Conservation (phyloP, 345 rosid genomes). For the Salix udensis region DNA sequence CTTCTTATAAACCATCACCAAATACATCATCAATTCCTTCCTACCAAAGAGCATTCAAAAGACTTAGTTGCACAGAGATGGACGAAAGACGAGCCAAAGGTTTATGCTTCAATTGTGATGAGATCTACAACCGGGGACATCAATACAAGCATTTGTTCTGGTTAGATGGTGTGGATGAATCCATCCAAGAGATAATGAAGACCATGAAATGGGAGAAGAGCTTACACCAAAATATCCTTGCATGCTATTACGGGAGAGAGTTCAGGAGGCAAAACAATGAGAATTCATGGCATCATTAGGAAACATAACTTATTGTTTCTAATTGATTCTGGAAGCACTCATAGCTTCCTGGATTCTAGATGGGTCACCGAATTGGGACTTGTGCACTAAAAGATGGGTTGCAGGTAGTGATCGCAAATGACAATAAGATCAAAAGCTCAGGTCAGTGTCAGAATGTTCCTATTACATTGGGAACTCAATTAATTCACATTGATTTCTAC, state of each 20-base stretch:
- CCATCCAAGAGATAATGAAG: not conserved
- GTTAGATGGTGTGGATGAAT: not conserved
- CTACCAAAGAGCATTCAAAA: not conserved
- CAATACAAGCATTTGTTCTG: not conserved
- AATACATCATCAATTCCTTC: too few relatives aligned
- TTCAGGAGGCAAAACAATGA: too few relatives aligned
- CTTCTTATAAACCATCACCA: not conserved
- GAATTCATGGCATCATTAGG: too few relatives aligned
- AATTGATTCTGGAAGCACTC: not conserved
- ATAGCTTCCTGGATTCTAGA: not conserved
- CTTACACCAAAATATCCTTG: not conserved
- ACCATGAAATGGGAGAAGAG: not conserved
- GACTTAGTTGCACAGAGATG: too few relatives aligned
- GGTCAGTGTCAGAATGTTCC: too few relatives aligned
- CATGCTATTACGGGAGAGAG: not conserved
- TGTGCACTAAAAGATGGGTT: too few relatives aligned
- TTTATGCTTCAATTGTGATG: not conserved
- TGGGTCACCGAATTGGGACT: not conserved
- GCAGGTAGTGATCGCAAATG: too few relatives aligned
- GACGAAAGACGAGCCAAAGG: not conserved
- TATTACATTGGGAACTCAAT: too few relatives aligned
- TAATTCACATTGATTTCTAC: too few relatives aligned
- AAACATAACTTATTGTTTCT: not conserved
- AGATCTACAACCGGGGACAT: not conserved
- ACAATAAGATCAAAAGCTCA: too few relatives aligned